phyloP scores from a whole-genome alignment of 2,329 filamentous ascomycete genomes.

The Hypoxylon rubiginosum region DNA sequence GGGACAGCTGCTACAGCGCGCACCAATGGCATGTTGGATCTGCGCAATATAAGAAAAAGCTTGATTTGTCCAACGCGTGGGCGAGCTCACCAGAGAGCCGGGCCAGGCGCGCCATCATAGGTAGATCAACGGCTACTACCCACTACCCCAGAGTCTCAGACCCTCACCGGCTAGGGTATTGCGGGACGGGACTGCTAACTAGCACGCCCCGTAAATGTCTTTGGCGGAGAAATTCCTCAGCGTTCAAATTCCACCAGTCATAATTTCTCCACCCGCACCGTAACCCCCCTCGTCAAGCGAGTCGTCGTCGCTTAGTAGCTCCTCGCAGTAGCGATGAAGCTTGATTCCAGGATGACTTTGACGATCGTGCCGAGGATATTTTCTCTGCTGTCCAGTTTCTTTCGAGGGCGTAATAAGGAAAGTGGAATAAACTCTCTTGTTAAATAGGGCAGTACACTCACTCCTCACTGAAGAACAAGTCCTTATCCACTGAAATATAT shows the following conservation, averaged over 20 bases:
- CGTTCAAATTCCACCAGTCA: constrained; percentile 32
- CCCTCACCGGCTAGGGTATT: constrained; percentile 6
- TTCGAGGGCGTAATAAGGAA: not conserved
- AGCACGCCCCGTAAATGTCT: too few relatives aligned
- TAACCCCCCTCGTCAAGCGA: constrained; percentile 5
- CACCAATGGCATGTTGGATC: constrained; percentile 14
- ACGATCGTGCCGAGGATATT: not conserved
- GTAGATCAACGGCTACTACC: not conserved
- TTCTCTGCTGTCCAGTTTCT: not conserved
- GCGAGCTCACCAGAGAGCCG: too few relatives aligned
- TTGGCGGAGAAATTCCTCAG: constrained; percentile 22
- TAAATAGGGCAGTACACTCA: too few relatives aligned
- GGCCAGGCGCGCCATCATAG: not conserved
- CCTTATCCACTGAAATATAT: too few relatives aligned
- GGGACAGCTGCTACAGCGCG: constrained; percentile 9
- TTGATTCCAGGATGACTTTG: not conserved
- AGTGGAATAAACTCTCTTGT: too few relatives aligned
- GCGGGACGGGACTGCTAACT: not conserved
- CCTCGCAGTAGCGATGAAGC: constrained; percentile 1
- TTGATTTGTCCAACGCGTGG: too few relatives aligned
- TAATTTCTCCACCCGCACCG: constrained; percentile 20
- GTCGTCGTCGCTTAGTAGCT: not conserved
- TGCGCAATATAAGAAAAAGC: constrained; percentile 10
- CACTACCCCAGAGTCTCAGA: constrained; percentile 28
- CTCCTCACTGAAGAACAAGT: too few relatives aligned